A percentile compares a stretch with the other conserved stretches of the same genome.
phyloP scores from a whole-genome alignment of 371 early-diverging fungal species.

The Batkoa obscura region DNA sequence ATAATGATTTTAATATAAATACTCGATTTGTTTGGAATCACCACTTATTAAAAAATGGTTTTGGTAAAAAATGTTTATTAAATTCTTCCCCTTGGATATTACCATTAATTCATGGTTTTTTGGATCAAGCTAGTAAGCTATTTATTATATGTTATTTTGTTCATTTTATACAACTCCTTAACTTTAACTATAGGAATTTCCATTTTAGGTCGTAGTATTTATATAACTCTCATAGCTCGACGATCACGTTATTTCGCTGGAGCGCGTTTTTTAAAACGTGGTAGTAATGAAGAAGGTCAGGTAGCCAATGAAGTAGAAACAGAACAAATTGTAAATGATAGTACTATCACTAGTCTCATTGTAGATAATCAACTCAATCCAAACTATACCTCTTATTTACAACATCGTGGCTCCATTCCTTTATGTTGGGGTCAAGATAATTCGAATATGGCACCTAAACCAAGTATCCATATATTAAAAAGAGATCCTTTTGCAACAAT shows the following conservation, averaged over 20 bases:
- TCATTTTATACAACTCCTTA: not conserved
- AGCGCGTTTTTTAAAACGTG: slow-evolving; percentile 90
- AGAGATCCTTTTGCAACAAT: slow-evolving; percentile 83
- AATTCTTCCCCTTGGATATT: slow-evolving; percentile 62
- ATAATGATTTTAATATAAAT: slow-evolving; percentile 6
- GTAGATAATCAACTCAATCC: slow-evolving; percentile 36
- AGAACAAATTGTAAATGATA: slow-evolving; percentile 90
- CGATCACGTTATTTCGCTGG: slow-evolving; percentile 92
- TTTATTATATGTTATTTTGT: too few relatives aligned
- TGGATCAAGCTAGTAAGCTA: slow-evolving; percentile 84
- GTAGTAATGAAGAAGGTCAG: slow-evolving; percentile 77
- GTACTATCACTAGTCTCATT: slow-evolving; percentile 66
- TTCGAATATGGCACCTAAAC: slow-evolving; percentile 82
- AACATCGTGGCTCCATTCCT: slow-evolving; percentile 93
- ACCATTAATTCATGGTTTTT: slow-evolving; percentile 88
- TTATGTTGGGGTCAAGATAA: slow-evolving; percentile 88
- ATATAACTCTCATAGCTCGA: slow-evolving; percentile 83
- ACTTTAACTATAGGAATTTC: slow-evolving; percentile 13
- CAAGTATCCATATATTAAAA: slow-evolving; percentile 60
- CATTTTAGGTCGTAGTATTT: slow-evolving; percentile 54
- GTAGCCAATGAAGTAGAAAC: slow-evolving; percentile 99
- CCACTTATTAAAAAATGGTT: slow-evolving; percentile 52
- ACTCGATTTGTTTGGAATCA: slow-evolving; percentile 93
- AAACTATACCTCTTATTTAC: slow-evolving; percentile 76
- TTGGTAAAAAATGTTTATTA: slow-evolving; percentile 21